Percentiles rank a stretch among this genome's conserved stretches.
Conservation (phyloP, 2,329 filamentous ascomycete genomes). For the Fusarium devonianum region DNA sequence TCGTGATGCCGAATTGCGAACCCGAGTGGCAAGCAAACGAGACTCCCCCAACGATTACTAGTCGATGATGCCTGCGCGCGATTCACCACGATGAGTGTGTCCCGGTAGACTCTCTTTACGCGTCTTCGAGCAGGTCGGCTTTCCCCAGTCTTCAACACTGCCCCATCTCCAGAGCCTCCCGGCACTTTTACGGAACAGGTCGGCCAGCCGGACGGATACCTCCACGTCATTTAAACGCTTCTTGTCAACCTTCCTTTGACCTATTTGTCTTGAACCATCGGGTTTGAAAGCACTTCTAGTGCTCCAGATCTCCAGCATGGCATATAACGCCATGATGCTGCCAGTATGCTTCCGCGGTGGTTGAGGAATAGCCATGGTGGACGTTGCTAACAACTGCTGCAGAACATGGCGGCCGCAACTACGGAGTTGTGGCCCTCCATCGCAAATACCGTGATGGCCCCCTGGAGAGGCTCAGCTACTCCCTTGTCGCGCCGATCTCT, state of each 20-base stretch:
- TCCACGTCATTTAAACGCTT: constrained; percentile 35
- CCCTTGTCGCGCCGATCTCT: constrained; percentile 20
- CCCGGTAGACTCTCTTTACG: constrained; percentile 32
- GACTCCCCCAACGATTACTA: constrained; percentile 29
- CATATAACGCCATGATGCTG: constrained; percentile 41
- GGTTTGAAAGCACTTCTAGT: constrained; percentile 15
- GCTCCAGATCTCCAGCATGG: constrained; percentile 31
- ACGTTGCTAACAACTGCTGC: constrained; percentile 30
- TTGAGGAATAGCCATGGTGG: constrained; percentile 6
- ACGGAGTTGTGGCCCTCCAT: constrained; percentile 57
- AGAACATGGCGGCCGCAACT: constrained; percentile 54
- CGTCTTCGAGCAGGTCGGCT: constrained; percentile 24
- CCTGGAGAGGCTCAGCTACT: constrained; percentile 42
- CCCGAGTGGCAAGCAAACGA: constrained; percentile 40
- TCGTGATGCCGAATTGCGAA: constrained; percentile 43
- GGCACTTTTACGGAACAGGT: constrained; percentile 17
- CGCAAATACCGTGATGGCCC: constrained; percentile 49
- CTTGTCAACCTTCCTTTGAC: constrained; percentile 19
- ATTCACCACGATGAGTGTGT: constrained; percentile 41
- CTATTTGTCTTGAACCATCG: constrained; percentile 16
- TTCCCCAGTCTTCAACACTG: constrained; percentile 9
- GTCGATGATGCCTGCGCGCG: constrained; percentile 34
- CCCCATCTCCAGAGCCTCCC: constrained; percentile 8
- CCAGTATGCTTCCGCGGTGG: constrained; percentile 37
- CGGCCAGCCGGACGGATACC: constrained; percentile 10